Conservation (phyloP, 306 rosid genomes). For the Vicia sativa region DNA sequence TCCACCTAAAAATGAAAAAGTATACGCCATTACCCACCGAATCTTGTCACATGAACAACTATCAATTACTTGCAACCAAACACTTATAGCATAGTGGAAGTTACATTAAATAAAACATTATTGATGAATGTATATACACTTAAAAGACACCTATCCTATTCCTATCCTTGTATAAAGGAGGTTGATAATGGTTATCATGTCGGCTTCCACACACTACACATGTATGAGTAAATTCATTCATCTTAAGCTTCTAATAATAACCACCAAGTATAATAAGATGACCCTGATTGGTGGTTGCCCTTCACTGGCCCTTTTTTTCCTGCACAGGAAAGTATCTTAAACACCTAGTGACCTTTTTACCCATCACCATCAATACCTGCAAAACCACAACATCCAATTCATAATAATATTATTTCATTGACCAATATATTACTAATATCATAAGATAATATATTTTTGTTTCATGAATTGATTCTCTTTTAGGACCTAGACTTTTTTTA, state of each 20-base stretch:
- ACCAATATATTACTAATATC: not conserved
- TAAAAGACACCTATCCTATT: conserved; percentile 26
- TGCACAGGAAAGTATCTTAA: conserved; percentile 21
- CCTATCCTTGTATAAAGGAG: conserved; percentile 38
- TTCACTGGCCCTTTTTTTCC: conserved; percentile 25
- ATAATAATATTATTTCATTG: conserved; percentile 1
- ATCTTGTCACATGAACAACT: conserved; percentile 3
- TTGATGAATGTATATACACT: conserved; percentile 58
- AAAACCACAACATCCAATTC: conserved; percentile 32
- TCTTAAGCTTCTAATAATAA: conserved; percentile 35
- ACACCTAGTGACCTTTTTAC: conserved; percentile 3
- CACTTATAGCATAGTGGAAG: not conserved
- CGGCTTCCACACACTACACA: conserved; percentile 37
- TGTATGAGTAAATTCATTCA: conserved; percentile 27
- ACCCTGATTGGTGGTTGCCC: conserved; percentile 8
- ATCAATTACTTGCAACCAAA: conserved; percentile 15
- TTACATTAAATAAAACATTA: conserved; percentile 42
- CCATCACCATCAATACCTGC: conserved; percentile 40
- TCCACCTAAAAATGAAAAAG: not conserved
- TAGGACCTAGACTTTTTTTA: too few species aligned
- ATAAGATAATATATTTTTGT: too few species aligned
- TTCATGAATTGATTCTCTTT: too few species aligned
- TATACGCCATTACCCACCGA: not conserved
- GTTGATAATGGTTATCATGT: conserved; percentile 43
- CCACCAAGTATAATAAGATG: conserved; percentile 21